Evolutionary conservation across 305 asterid genomes (phyloP).

Genomic region (Fraxinus latifolia): DNA sequence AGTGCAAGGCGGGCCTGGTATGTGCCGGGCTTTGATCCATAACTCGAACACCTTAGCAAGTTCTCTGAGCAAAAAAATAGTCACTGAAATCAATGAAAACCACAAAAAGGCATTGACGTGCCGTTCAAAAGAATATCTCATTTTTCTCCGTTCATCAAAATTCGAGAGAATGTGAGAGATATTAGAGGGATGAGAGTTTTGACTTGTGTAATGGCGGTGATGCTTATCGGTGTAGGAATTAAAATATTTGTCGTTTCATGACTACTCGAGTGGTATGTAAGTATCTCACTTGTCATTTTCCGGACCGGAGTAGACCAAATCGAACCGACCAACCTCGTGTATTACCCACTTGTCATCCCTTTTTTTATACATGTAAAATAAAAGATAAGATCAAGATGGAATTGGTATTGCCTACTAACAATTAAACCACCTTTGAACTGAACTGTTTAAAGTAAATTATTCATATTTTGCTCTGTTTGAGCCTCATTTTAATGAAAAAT

Average conservation of each 20-base stretch:
- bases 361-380: background rate
- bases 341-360: background rate
- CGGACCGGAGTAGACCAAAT: background rate
- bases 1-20: constrained; percentile 42
- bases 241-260: background rate
- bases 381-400: background rate
- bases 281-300: background rate
- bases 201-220: background rate
- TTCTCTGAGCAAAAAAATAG: constrained; percentile 35
- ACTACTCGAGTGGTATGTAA: background rate
- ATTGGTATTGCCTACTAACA: background rate
- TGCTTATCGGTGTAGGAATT: background rate
- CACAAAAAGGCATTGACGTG: constrained; percentile 41
- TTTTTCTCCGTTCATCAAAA: constrained; percentile 16
- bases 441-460: background rate
- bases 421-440: background rate
- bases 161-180: background rate
- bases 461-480: too few relatives aligned
- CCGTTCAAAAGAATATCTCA: constrained; percentile 32
- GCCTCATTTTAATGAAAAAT: too few relatives aligned
- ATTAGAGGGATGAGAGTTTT: background rate
- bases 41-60: constrained; percentile 30
- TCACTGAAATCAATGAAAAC: constrained; percentile 29
- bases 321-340: background rate
- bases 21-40: constrained; percentile 38